Evolutionary conservation across 805 yeast genomes (phyloP), one percentile per base, ranked within the genome.

Genomic region (Candida sonorensis): DNA sequence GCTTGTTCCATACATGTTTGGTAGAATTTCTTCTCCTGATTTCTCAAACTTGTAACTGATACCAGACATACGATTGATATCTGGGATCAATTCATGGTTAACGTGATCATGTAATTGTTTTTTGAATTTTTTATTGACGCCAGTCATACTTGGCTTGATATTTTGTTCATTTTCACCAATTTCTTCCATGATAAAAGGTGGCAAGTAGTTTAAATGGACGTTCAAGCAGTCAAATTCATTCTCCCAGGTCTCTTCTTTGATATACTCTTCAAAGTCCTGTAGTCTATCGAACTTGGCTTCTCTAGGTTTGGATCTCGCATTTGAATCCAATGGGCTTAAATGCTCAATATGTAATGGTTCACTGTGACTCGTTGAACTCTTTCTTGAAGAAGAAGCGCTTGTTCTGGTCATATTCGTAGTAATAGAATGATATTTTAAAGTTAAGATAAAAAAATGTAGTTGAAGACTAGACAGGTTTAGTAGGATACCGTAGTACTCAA

Each of bases 101-200:
- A 77, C 64, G 45, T 77, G 85, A 51, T 77, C 83, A 46, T 73
- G 77, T 51, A 77, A 64, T 51, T 75, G 75, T 50, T 84, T 66
- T 31, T 67, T 73, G 49, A 75, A 77, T 56, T 77, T 76, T 43
- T 69, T 67, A 32, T 76, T 72, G 51, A 76, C 75, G 43, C 75
- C 72, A 56, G 76, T 77, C 58, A 68, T 72, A 17, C 77, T 69
- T 23, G 77, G 74, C 52, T 75, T 75, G 37, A 77, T 67, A 48
- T 74, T 75, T 34, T 77, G 83, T 31, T 72, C 69, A 47, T 77
- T 75, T 36, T 73, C 70, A 41, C 73, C 80, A 37, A 76, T 66
- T 32, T 72, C 77, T 42, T 69, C 69, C 52, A 77, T 42, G 24
- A 77, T 69, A 51, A 77, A 77, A 29, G 84, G 36, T 12, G 40